A percentile compares a stretch with the other conserved stretches of the same genome.
phyloP scores from a whole-genome alignment of 2,329 filamentous ascomycete species.

The Ophiocordyceps camponoti-floridani region DNA sequence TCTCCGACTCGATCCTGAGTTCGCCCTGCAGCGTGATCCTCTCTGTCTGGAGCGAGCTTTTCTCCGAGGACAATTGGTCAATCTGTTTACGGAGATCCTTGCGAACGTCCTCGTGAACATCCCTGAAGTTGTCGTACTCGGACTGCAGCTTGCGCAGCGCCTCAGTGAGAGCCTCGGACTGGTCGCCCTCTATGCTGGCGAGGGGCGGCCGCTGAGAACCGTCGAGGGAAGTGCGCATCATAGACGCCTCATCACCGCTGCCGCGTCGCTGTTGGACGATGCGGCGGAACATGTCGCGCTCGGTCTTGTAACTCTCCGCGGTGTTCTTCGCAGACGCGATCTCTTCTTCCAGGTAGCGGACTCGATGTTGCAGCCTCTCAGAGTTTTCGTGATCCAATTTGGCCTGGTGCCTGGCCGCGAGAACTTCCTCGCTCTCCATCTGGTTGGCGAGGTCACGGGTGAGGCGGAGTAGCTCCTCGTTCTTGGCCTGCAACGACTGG shows the following conservation, averaged over 20 bases:
- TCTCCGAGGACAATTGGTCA: conserved; percentile 65
- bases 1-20: conserved; percentile 61
- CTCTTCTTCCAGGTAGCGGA: conserved; percentile 66
- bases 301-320: conserved; percentile 83
- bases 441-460: conserved; percentile 71
- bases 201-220: conserved; percentile 34
- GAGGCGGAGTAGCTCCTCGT: conserved; percentile 65
- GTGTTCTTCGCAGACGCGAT: conserved; percentile 65
- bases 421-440: conserved; percentile 81
- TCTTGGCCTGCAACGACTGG: conserved; percentile 71
- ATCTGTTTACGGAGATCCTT: conserved; percentile 71
- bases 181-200: conserved; percentile 39
- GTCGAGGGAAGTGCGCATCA: conserved; percentile 55
- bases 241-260: conserved; percentile 43
- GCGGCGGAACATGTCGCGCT: conserved; percentile 93
- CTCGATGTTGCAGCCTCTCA: conserved; percentile 51
- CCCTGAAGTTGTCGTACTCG: conserved; percentile 78
- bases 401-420: conserved; percentile 44
- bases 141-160: conserved; percentile 74
- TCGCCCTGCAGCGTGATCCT: conserved; percentile 67
- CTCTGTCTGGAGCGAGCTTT: conserved; percentile 66
- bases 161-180: conserved; percentile 47
- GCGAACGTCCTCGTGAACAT: conserved; percentile 68
- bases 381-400: conserved; percentile 53
- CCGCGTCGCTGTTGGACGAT: conserved; percentile 61